These are phyloP conservation scores for Alliaria petiolata DNA, from an alignment of 345 rosid genomes.

Conservation along the genomic window DNA sequence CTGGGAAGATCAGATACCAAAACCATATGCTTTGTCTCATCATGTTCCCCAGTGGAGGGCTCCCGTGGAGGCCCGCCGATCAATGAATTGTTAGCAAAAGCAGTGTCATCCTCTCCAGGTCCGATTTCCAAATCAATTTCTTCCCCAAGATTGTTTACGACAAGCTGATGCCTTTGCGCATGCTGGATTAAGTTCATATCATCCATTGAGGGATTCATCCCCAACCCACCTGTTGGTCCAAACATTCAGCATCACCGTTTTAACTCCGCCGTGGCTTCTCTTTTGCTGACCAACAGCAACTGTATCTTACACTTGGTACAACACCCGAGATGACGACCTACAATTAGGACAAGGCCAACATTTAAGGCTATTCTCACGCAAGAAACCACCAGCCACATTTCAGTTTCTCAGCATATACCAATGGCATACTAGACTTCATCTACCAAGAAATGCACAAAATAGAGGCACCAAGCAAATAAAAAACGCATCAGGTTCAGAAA, in stretches of 20 bases:
- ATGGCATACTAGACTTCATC: not conserved
- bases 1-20: constrained; percentile 61
- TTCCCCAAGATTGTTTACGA: constrained; percentile 90
- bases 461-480: constrained; percentile 10
- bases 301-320: constrained; percentile 5
- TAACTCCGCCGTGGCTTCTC: constrained; percentile 34
- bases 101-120: constrained; percentile 82
- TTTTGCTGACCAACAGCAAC: constrained; percentile 19
- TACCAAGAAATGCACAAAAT: not conserved
- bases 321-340: constrained; percentile 15
- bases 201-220: constrained; percentile 94
- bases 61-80: constrained; percentile 62
- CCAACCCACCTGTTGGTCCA: constrained; percentile 67
- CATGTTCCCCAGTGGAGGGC: constrained; percentile 75
- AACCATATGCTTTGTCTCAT: constrained; percentile 74
- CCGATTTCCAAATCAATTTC: constrained; percentile 98
- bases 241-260: constrained; percentile 92
- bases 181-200: constrained; percentile 96
- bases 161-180: constrained; percentile 91
- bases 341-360: not conserved
- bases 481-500: no score
- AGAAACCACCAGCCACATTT: not conserved
- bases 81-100: constrained; percentile 74
- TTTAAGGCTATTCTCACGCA: no score
- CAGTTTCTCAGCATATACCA: not conserved